Percentiles rank a stretch among this genome's conserved stretches.
Conservation (phyloP, 192 early-diverging fungal species). For the Piromyces sp. region DNA sequence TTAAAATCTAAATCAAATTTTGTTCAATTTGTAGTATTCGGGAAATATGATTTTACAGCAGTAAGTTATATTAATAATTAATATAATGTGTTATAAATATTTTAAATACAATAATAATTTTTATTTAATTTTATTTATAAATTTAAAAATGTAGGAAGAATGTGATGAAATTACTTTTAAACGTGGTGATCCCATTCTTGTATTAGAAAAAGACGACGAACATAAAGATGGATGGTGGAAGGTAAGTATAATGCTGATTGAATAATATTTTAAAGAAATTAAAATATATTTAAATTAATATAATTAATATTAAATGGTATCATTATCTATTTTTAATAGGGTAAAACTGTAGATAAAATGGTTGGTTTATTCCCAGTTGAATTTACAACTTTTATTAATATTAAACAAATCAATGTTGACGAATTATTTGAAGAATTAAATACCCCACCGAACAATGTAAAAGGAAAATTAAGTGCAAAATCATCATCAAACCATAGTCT, state of each 20-base stretch:
- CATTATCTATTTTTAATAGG: no score
- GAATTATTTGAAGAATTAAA: neutral
- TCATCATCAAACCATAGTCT: neutral
- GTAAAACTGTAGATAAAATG: neutral
- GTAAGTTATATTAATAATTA: neutral
- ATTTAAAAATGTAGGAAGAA: slow-evolving; percentile 27
- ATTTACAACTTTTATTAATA: neutral
- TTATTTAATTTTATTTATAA: no score
- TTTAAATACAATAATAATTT: no score
- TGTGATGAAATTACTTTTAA: slow-evolving; percentile 50
- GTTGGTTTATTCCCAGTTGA: neutral
- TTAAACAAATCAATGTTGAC: neutral
- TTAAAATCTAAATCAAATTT: neutral
- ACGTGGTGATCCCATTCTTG: slow-evolving; percentile 44
- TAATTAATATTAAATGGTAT: no score
- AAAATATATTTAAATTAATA: no score
- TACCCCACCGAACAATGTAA: neutral
- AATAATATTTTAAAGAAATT: no score
- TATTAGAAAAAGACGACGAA: slow-evolving; percentile 49
- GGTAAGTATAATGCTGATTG: slow-evolving; percentile 19
- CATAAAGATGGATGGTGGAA: slow-evolving; percentile 67
- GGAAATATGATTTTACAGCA: neutral
- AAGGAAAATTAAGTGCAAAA: neutral
- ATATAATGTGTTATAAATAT: no score
- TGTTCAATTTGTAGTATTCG: neutral